Percentiles rank a stretch among this genome's conserved stretches.
Conservation (phyloP, 306 rosid species). For the Argentina anserina region DNA sequence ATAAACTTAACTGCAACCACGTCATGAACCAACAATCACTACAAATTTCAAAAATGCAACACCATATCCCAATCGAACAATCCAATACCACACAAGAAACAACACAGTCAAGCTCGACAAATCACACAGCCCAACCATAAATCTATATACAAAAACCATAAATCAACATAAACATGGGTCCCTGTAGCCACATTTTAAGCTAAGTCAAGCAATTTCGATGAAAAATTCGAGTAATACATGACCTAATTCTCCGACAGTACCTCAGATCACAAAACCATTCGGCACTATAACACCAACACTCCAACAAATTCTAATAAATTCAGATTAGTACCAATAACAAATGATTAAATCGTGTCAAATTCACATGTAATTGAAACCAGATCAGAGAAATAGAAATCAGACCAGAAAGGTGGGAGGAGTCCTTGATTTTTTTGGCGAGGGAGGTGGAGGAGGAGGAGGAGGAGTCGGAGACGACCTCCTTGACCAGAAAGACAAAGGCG, state of each 20-base stretch:
- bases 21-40: background rate
- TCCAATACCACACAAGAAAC: background rate
- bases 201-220: background rate
- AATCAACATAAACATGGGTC: background rate
- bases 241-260: too few species aligned
- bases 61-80: background rate
- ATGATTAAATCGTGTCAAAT: background rate
- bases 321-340: background rate
- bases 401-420: constrained; percentile 79
- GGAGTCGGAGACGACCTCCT: constrained; percentile 57
- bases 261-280: background rate
- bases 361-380: constrained; percentile 20
- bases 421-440: constrained; percentile 66
- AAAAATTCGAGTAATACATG: too few species aligned
- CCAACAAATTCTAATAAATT: background rate
- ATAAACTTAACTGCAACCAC: background rate
- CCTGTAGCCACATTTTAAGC: background rate
- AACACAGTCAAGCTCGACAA: background rate
- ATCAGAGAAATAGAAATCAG: constrained; percentile 29
- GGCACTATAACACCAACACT: background rate
- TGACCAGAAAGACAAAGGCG: constrained; percentile 79
- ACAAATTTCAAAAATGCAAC: background rate
- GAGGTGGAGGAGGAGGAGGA: constrained; percentile 43
- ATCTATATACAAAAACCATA: background rate
- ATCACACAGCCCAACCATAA: background rate